phyloP scores from a whole-genome alignment of 306 rosid genomes.

The Inga leiocalycina region DNA sequence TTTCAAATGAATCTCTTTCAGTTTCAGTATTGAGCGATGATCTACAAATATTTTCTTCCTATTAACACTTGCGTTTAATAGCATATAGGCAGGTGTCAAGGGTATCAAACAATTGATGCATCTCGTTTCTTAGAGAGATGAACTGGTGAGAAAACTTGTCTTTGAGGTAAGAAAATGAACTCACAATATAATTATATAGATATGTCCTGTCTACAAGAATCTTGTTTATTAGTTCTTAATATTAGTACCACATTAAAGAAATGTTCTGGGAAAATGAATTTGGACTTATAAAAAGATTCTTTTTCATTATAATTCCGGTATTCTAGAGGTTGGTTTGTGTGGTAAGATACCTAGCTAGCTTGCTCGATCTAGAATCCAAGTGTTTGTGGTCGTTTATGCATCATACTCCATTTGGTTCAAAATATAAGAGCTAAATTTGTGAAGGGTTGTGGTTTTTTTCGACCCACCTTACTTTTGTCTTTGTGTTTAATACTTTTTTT shows the following conservation, averaged over 20 bases:
- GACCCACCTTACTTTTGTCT: too few relatives aligned
- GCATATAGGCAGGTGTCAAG: too few relatives aligned
- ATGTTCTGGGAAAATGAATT: background rate
- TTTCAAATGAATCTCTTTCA: slow-evolving; percentile 6
- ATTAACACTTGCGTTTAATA: background rate
- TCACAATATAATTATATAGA: background rate
- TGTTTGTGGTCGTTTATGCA: background rate
- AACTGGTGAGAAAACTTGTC: background rate
- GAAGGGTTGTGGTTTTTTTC: too few relatives aligned
- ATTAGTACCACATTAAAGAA: too few relatives aligned
- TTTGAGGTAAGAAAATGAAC: background rate
- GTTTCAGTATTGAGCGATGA: slow-evolving; percentile 32
- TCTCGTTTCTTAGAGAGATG: background rate
- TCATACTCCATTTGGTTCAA: background rate
- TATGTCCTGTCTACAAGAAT: background rate
- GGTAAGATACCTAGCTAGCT: background rate
- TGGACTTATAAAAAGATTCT: background rate
- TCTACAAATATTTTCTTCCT: slow-evolving; percentile 31
- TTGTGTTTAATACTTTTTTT: too few relatives aligned
- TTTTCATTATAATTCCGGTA: background rate
- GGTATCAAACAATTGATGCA: background rate
- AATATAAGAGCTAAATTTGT: too few relatives aligned
- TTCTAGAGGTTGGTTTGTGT: background rate
- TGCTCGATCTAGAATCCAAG: background rate
- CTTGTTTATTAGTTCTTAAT: background rate